Conservation (phyloP, 2,329 filamentous ascomycete genomes). For the Beauveria asiatica region DNA sequence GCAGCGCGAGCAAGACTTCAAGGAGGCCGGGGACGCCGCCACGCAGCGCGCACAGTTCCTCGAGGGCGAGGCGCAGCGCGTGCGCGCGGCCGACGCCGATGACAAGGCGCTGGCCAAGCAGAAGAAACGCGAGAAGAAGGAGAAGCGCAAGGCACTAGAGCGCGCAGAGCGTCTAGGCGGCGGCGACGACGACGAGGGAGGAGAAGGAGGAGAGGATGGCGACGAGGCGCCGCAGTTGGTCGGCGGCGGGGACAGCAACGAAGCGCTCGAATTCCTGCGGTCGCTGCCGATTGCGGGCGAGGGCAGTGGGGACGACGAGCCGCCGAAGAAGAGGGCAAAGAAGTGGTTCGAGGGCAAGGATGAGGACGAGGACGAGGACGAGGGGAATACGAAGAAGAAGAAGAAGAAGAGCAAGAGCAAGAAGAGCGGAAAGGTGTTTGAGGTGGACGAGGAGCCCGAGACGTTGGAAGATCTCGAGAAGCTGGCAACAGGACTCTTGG, state of each 20-base stretch:
- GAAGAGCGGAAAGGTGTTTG: slow-evolving; percentile 47
- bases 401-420: slow-evolving; percentile 34
- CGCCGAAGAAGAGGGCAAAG: slow-evolving; percentile 52
- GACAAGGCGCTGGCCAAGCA: slow-evolving; percentile 77
- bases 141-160: slow-evolving; percentile 60
- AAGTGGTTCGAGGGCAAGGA: slow-evolving; percentile 78
- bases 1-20: slow-evolving; percentile 75
- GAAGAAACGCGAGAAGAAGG: slow-evolving; percentile 67
- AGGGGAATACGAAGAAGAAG: slow-evolving; percentile 29
- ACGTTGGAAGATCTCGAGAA: slow-evolving; percentile 73
- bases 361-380: slow-evolving; percentile 61
- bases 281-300: slow-evolving; percentile 45
- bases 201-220: slow-evolving; percentile 26
- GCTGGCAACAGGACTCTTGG: slow-evolving; percentile 64
- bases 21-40: slow-evolving; percentile 63
- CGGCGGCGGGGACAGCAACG: slow-evolving; percentile 36
- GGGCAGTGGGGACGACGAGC: slow-evolving; percentile 35
- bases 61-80: slow-evolving; percentile 62
- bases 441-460: slow-evolving; percentile 61
- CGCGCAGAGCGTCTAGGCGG: slow-evolving; percentile 35
- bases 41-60: slow-evolving; percentile 71
- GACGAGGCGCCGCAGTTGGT: slow-evolving; percentile 26
- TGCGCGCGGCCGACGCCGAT: slow-evolving; percentile 64
- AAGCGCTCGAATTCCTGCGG: slow-evolving; percentile 48
- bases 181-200: slow-evolving; percentile 37